phyloP scores from a whole-genome alignment of 2,329 filamentous ascomycete species.

The Pezicula rhizophila region DNA sequence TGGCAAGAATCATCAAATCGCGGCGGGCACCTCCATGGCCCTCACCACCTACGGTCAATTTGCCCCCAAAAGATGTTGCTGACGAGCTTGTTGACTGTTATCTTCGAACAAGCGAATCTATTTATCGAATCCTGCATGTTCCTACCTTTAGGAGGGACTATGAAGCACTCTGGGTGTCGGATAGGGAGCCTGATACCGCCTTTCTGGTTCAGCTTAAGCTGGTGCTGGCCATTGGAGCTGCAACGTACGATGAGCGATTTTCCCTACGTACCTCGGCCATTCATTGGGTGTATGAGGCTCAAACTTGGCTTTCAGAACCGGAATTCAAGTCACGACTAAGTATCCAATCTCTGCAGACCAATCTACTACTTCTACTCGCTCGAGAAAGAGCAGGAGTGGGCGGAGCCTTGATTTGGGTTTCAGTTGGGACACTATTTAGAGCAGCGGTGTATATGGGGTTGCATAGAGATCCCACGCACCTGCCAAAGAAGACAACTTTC shows the following conservation, averaged over 20 bases:
- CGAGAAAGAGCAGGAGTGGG: constrained; percentile 33
- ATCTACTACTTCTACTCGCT: constrained; percentile 38
- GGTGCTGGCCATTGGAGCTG: constrained; percentile 50
- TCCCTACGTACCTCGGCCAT: constrained; percentile 42
- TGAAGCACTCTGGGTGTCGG: constrained; percentile 41
- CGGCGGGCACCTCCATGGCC: constrained; percentile 43
- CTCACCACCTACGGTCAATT: constrained; percentile 29
- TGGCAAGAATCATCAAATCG: constrained; percentile 47
- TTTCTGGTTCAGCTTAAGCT: constrained; percentile 54
- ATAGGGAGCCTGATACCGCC: constrained; percentile 25
- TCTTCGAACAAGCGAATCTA: constrained; percentile 38
- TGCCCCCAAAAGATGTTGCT: constrained; percentile 41
- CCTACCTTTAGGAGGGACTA: constrained; percentile 44
- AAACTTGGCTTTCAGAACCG: constrained; percentile 47
- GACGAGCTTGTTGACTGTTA: constrained; percentile 45
- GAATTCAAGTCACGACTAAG: constrained; percentile 45
- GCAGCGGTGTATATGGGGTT: constrained; percentile 44
- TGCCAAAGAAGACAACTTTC: constrained; percentile 30
- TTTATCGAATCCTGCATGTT: constrained; percentile 45
- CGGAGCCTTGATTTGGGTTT: constrained; percentile 42
- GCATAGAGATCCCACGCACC: constrained; percentile 39
- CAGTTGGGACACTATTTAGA: constrained; percentile 37
- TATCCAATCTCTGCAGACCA: constrained; percentile 44
- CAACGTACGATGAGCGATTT: constrained; percentile 43
- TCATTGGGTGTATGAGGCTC: constrained; percentile 53